Evolutionary conservation across 2,329 filamentous ascomycete species (phyloP).

Genomic region (Laburnicola sp.): DNA sequence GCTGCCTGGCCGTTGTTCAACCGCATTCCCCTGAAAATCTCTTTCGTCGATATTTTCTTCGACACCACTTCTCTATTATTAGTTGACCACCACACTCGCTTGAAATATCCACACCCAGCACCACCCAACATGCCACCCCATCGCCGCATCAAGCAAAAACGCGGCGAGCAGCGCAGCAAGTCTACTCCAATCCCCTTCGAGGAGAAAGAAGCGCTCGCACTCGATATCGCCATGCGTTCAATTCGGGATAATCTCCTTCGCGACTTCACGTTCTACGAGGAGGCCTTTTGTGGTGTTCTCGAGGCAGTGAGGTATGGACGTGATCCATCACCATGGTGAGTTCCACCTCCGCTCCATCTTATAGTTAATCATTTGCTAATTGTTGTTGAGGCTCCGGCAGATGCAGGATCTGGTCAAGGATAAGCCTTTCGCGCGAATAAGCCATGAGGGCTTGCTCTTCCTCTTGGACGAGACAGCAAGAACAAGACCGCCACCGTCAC

Average conservation of each 20-base stretch:
- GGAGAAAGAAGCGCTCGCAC: background rate
- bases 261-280: constrained; percentile 1
- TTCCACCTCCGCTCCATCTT: background rate
- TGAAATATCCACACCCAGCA: background rate
- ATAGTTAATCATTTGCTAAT: background rate
- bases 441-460: constrained; percentile 3
- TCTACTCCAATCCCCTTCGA: background rate
- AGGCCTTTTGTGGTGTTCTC: background rate
- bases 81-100: background rate
- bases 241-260: background rate
- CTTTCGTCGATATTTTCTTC: background rate
- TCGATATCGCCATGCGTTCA: background rate
- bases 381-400: background rate
- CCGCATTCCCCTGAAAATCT: background rate
- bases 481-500: background rate
- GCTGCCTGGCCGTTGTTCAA: background rate
- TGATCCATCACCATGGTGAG: constrained; percentile 2
- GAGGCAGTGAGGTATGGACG: background rate
- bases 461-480: background rate
- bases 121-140: background rate
- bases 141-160: background rate
- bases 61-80: background rate
- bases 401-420: constrained; percentile 1
- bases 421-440: constrained; percentile 2
- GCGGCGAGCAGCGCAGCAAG: background rate